These are phyloP conservation scores for Vaccinium darrowii DNA, from an alignment of 148 eudicot species.

Conservation along the genomic window DNA sequence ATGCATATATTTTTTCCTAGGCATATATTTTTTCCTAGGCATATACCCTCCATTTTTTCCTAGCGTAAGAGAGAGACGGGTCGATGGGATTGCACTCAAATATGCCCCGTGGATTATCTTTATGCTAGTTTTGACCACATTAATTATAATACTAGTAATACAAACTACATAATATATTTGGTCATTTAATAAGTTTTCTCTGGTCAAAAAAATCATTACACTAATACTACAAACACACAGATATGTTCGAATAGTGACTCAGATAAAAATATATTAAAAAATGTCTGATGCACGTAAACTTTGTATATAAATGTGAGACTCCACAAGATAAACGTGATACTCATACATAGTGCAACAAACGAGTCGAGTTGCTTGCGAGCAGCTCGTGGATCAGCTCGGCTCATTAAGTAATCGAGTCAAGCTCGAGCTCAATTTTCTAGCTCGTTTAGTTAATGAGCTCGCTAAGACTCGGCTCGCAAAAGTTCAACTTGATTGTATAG, in stretches of 20 bases:
- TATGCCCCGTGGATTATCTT: slow-evolving; percentile 18
- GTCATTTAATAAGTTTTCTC: neutral
- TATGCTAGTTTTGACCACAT: slow-evolving; percentile 8
- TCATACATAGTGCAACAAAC: neutral
- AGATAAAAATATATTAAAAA: neutral
- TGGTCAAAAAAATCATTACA: neutral
- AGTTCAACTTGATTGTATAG: too few relatives aligned
- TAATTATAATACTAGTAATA: neutral
- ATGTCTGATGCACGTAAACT: neutral
- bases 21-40: neutral
- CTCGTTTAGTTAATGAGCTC: too few relatives aligned
- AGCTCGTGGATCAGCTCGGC: too few relatives aligned
- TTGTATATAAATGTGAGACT: too few relatives aligned
- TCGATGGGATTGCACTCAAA: slow-evolving; percentile 28
- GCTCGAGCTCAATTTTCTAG: too few relatives aligned
- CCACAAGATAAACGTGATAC: neutral
- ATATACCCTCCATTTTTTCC: neutral
- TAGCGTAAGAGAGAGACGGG: neutral
- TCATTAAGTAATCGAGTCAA: too few relatives aligned
- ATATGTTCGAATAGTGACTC: neutral
- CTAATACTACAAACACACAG: neutral
- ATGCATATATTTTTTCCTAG: neutral
- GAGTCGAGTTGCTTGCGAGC: too few relatives aligned
- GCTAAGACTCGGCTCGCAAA: too few relatives aligned
- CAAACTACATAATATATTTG: neutral